phyloP scores from a whole-genome alignment of 2,329 filamentous ascomycete genomes.

The Cladosporium halotolerans region DNA sequence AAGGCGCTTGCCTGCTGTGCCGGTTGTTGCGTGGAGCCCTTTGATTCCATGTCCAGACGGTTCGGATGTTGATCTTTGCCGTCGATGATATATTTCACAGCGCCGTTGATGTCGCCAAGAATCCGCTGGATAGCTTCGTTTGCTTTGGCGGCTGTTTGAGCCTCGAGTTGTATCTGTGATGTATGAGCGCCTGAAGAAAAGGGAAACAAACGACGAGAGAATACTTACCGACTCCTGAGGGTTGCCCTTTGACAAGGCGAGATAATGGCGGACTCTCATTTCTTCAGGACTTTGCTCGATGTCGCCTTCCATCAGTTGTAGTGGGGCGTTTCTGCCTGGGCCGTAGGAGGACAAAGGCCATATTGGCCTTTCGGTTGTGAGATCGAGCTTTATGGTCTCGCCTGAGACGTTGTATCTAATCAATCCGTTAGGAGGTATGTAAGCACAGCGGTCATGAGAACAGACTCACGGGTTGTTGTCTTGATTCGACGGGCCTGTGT shows the following conservation, averaged over 20 bases:
- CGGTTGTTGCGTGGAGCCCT: conserved; percentile 1
- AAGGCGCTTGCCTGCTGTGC: conserved; percentile 4
- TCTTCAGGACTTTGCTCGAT: conserved; percentile 88
- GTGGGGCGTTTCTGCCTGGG: conserved; percentile 68
- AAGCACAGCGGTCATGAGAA: not conserved
- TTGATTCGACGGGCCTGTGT: not conserved
- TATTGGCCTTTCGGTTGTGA: conserved; percentile 56
- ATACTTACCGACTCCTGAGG: conserved; percentile 45
- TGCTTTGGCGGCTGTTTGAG: conserved; percentile 12
- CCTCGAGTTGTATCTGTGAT: not conserved
- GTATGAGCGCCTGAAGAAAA: not conserved
- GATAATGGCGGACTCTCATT: conserved; percentile 66
- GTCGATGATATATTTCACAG: conserved; percentile 62
- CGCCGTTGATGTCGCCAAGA: conserved; percentile 62
- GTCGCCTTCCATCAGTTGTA: conserved; percentile 75
- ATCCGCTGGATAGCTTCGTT: conserved; percentile 55
- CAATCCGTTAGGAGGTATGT: not conserved
- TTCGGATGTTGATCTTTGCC: conserved; percentile 69
- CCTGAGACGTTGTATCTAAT: conserved; percentile 49
- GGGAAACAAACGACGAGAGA: not conserved
- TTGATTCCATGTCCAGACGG: conserved; percentile 53
- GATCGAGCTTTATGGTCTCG: conserved; percentile 47
- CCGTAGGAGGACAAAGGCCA: conserved; percentile 87
- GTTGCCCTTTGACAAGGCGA: conserved; percentile 55
- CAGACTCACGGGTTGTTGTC: conserved; percentile 2